Evolutionary conservation across 1,139 yeast genomes (phyloP).

Genomic region (Wickerhamiella infanticola): DNA sequence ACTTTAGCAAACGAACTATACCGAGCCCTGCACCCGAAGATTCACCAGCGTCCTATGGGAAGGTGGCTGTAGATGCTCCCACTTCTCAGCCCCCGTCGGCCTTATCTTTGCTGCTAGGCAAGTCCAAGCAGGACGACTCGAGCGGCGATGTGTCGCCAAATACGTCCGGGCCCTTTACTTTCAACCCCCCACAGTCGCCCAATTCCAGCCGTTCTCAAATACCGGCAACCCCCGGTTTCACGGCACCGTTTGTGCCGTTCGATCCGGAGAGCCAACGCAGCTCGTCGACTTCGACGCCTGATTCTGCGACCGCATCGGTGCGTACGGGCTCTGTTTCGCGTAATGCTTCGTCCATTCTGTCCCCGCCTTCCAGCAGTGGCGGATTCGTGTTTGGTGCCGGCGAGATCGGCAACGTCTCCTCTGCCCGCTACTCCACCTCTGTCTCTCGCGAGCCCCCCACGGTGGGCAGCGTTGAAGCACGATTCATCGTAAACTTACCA

Average conservation of each 20-base stretch:
- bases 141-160: background rate
- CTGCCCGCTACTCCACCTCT: conserved; percentile 15
- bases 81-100: conserved; percentile 12
- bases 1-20: background rate
- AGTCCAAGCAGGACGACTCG: conserved; percentile 7
- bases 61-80: conserved; percentile 1
- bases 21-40: background rate
- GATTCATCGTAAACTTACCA: conserved; percentile 16
- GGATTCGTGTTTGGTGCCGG: conserved; percentile 17
- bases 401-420: conserved; percentile 16
- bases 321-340: conserved; percentile 2
- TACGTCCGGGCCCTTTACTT: background rate
- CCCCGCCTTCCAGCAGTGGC: conserved; percentile 11
- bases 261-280: conserved; percentile 6
- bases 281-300: background rate
- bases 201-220: background rate
- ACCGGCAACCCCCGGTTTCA: background rate
- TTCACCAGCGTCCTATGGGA: background rate
- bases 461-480: conserved; percentile 15
- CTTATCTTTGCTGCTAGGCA: conserved; percentile 15
- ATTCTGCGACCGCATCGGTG: background rate
- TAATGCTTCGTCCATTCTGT: conserved; percentile 4
- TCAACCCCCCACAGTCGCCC: background rate
- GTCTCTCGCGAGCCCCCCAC: conserved; percentile 9
- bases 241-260: conserved; percentile 5